Conservation (phyloP, 106 monocot species). For the Platanthera guangdongensis region DNA sequence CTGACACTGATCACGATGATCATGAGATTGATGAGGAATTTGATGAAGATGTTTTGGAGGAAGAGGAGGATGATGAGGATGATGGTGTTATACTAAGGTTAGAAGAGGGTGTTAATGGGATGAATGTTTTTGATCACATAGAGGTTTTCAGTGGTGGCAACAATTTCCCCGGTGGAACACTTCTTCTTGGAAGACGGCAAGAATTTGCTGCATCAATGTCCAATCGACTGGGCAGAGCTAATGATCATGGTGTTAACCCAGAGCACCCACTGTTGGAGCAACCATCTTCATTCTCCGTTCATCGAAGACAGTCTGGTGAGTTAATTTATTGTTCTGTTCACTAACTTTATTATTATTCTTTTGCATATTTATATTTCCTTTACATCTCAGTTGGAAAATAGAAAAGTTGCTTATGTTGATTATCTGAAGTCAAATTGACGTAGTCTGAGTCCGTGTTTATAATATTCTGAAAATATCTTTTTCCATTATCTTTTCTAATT, state of each 20-base stretch:
- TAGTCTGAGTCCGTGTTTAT: not conserved
- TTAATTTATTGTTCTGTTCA: not conserved
- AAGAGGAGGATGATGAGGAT: conserved; percentile 93
- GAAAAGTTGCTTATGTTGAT: not conserved
- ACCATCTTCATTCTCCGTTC: conserved; percentile 56
- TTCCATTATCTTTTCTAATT: not conserved
- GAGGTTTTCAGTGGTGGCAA: conserved; percentile 71
- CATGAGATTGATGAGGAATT: conserved; percentile 96
- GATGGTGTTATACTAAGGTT: conserved; percentile 75
- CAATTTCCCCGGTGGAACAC: conserved; percentile 61
- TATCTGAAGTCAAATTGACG: not conserved
- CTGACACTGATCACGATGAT: conserved; percentile 94
- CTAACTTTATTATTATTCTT: not conserved
- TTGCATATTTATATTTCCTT: not conserved
- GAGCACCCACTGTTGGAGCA: conserved; percentile 86
- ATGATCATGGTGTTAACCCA: conserved; percentile 48
- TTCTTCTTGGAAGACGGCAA: conserved; percentile 84
- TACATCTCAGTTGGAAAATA: not conserved
- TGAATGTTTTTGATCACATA: conserved; percentile 95
- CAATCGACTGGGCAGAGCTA: conserved; percentile 71
- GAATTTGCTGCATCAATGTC: conserved; percentile 75
- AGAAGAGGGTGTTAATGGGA: conserved; percentile 91
- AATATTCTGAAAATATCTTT: not conserved
- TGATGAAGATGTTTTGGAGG: conserved; percentile 84
- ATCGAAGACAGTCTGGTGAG: conserved; percentile 69